Evolutionary conservation across 768 basidiomycete species (phyloP).

Genomic region (Suillus decipiens): DNA sequence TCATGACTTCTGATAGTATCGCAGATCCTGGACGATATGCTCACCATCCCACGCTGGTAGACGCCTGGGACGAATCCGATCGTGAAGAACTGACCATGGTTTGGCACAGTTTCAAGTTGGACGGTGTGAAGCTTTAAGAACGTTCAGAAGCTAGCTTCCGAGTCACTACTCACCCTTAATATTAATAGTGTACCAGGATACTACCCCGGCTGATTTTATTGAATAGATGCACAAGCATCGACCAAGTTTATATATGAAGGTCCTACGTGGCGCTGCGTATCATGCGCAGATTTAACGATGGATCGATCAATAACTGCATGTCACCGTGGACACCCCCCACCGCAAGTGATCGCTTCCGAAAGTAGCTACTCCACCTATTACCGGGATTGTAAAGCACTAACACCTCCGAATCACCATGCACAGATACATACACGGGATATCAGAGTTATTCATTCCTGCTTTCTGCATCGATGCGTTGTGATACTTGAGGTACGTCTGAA

Average conservation of each 20-base stretch:
- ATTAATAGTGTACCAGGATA: no score
- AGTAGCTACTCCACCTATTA: neutral
- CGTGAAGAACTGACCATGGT: no score
- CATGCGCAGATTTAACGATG: neutral
- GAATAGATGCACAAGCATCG: neutral
- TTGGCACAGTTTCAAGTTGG: no score
- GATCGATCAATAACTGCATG: neutral
- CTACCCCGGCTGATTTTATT: neutral
- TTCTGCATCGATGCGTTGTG: neutral
- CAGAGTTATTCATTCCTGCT: neutral
- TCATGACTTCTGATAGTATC: no score
- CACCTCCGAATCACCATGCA: neutral
- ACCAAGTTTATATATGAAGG: neutral
- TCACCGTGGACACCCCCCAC: neutral
- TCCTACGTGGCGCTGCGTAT: neutral
- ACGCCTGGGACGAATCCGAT: no score
- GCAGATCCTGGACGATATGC: no score
- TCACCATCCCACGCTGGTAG: no score
- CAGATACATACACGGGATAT: no score
- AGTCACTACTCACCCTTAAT: no score
- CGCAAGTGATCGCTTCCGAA: neutral
- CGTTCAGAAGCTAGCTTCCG: no score
- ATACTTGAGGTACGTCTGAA: neutral
- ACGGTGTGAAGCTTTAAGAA: no score
- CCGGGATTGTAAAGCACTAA: neutral